Base-by-base conservation (phyloP, 2,329 filamentous ascomycete species). In the Talaromyces rugulosus region DNA sequence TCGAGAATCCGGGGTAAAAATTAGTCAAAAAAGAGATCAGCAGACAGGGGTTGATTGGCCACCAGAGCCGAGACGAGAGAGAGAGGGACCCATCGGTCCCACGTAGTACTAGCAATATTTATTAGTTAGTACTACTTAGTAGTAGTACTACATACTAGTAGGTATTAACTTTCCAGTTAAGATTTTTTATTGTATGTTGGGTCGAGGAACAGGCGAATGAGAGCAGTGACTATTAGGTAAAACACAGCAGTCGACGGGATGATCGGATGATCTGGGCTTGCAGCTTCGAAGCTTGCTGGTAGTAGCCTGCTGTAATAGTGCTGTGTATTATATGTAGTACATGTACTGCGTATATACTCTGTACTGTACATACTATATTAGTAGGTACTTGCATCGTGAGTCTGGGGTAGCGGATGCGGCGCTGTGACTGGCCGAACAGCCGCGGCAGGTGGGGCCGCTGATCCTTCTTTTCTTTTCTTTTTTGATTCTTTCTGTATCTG, bases 191-290 rank as follows among this genome's bases (percentile, higher is more conserved):
- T 36, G 34, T 36, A 36, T 36, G 16, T 36, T 36, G 34, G 34
- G 34, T 47, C 42, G 18, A 47, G n/a, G 42, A 9, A 47, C n/a
- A 23, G 42, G n/a, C 42, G 42, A 52, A 52, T 28, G 14, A 9
- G 50, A 59, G 59, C 50, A 51, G 59, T 61, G 55, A 31, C 59
- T 61, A 53, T 61, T 61, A 61, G 53, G 53, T 61, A 61, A 61
- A 30, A n/a, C 27, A 1, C 14, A 12, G 23, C 33, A 23, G 40
- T n/a, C 16, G 30, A 40, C 31, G 50, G 57, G 5, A 33, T 59
- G 57, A 51, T 16, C n/a, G 57, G 30, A 44, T 23, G 27, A 47
- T 18, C 33, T 23, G 28, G 57, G 27, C n/a, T 14, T 16, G 14
- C n/a, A 30, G 30, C 14, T n/a, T 47, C 16, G 6, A 34, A 11